Evolutionary conservation across 2,329 filamentous ascomycete species (phyloP).

Genomic region (Penicillium sp.): DNA sequence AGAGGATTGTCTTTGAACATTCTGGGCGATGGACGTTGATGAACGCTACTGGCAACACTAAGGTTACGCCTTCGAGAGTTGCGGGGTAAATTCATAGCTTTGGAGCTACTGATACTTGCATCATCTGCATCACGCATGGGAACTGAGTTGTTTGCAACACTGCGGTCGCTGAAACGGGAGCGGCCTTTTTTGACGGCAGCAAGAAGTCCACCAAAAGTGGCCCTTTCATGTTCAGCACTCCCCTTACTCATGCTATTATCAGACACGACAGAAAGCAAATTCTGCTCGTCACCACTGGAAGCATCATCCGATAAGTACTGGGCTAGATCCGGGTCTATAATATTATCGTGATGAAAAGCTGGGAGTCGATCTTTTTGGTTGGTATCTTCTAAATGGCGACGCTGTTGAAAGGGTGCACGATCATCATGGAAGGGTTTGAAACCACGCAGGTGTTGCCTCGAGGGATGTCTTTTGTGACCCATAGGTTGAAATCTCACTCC

Average conservation of each 20-base stretch:
- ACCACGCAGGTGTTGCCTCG: conserved; percentile 76
- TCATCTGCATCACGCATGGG: conserved; percentile 62
- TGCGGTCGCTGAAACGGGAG: conserved; percentile 68
- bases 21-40: conserved; percentile 68
- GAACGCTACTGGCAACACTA: conserved; percentile 73
- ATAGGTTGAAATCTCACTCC: conserved; percentile 69
- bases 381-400: conserved; percentile 65
- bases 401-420: conserved; percentile 80
- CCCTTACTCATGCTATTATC: conserved; percentile 61
- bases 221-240: conserved; percentile 66
- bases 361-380: conserved; percentile 66
- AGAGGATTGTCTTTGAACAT: conserved; percentile 55
- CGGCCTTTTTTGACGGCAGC: conserved; percentile 72
- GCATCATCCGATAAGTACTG: conserved; percentile 93
- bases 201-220: conserved; percentile 68
- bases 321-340: conserved; percentile 93
- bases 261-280: conserved; percentile 72
- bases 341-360: conserved; percentile 97
- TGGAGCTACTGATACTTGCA: conserved; percentile 60
- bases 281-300: conserved; percentile 89
- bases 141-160: conserved; percentile 65
- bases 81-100: conserved; percentile 58
- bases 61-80: conserved; percentile 72
- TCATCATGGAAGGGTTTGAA: conserved; percentile 72
- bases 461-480: conserved; percentile 80